Evolutionary conservation across 2,329 filamentous ascomycete genomes (phyloP).

Genomic region (Fusarium dimerum): DNA sequence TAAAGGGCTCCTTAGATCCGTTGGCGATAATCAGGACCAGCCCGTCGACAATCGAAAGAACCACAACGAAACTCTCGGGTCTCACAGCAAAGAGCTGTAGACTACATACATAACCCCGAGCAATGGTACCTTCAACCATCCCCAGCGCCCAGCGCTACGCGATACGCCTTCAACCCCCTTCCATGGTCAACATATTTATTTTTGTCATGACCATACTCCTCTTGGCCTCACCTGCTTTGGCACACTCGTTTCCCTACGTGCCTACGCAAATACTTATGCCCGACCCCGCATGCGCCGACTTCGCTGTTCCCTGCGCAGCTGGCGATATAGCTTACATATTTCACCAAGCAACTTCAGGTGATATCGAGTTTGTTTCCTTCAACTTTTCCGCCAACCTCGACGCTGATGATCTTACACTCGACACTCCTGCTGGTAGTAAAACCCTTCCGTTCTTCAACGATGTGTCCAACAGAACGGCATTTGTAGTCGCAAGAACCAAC

Average conservation of each 20-base stretch:
- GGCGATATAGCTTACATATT: constrained; percentile 69
- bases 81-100: neutral
- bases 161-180: constrained; percentile 6
- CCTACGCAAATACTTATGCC: constrained; percentile 71
- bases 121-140: constrained; percentile 8
- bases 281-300: constrained; percentile 41
- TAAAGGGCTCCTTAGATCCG: constrained; percentile 4
- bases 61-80: constrained; percentile 4
- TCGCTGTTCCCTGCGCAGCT: constrained; percentile 36
- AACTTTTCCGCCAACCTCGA: constrained; percentile 62
- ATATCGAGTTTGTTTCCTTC: constrained; percentile 61
- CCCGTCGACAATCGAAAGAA: constrained; percentile 1
- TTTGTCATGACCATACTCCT: constrained; percentile 9
- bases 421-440: constrained; percentile 52
- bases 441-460: constrained; percentile 62
- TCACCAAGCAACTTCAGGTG: constrained; percentile 47
- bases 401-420: constrained; percentile 43
- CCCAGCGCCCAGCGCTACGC: constrained; percentile 2
- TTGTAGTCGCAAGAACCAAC: constrained; percentile 66
- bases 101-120: constrained; percentile 1
- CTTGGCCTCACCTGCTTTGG: constrained; percentile 27
- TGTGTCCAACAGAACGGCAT: constrained; percentile 53
- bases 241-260: constrained; percentile 69
- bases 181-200: constrained; percentile 10
- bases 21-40: constrained; percentile 10